These are phyloP conservation scores for Pseudisothecium myosuroides DNA, from an alignment of 225 moss, liverwort and hornwort species.

Conservation along the genomic window DNA sequence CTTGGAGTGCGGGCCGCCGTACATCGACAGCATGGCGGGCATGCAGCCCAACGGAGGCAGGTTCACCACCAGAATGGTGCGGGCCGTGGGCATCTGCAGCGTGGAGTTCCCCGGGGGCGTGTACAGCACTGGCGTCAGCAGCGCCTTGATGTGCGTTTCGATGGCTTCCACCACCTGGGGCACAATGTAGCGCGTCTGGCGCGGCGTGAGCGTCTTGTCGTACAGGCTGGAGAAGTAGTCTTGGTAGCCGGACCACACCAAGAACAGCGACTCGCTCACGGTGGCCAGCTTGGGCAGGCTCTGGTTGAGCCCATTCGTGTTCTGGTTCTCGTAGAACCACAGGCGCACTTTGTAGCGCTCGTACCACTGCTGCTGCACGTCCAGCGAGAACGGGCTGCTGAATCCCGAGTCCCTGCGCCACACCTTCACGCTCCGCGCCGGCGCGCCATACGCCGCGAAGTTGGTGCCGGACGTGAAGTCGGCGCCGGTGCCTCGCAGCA, in stretches of 20 bases:
- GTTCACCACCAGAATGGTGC: background rate
- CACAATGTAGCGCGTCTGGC: background rate
- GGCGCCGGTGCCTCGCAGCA: background rate
- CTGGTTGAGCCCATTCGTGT: background rate
- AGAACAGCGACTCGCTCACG: background rate
- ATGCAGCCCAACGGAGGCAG: conserved; percentile 24
- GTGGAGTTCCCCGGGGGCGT: background rate
- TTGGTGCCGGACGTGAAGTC: conserved; percentile 16
- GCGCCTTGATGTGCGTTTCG: background rate
- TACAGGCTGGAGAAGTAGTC: conserved; percentile 18
- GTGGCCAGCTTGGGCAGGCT: background rate
- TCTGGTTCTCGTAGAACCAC: conserved; percentile 7
- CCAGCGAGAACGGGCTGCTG: conserved; percentile 25
- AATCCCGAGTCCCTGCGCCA: background rate
- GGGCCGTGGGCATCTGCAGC: background rate
- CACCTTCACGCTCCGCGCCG: background rate
- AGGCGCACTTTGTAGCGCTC: conserved; percentile 17
- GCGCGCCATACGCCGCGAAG: conserved; percentile 25
- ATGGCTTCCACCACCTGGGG: background rate
- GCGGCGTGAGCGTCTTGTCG: background rate
- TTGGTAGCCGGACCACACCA: conserved; percentile 9
- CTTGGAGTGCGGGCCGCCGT: background rate
- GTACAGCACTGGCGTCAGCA: background rate
- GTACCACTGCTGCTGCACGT: conserved; percentile 29
- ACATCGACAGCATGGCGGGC: conserved; percentile 19